Base-by-base conservation (phyloP, 495 filamentous ascomycete genomes). In the Friedmanniomyces simplex region DNA sequence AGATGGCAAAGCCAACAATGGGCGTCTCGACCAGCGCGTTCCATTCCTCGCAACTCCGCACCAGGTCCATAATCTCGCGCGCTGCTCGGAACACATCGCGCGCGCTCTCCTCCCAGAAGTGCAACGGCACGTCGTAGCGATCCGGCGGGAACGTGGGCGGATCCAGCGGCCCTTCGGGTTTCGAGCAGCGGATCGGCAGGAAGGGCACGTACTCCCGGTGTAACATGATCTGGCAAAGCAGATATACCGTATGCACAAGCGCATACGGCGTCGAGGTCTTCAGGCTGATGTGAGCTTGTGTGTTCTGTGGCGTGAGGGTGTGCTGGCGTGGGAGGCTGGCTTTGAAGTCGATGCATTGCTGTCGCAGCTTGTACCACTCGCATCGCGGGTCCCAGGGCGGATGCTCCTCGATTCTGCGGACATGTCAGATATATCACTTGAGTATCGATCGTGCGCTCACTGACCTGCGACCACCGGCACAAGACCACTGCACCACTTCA, bases 191-290 rank as follows among this genome's bases (percentile, higher is more conserved):
- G 20, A 90, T 68, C 8, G 89, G 86, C 16, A 95, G 77, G 66
- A 91, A 93, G 0, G 88, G 87, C 26, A 94, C 77, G 65, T 88
- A 91, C 63, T 89, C 83, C 57, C 88, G 79, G 68, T 93, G 85
- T 22, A 94, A 76, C 65, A 88, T 82, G 53, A 95, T 88, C 36
- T 80, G 75, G 57, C 85, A 91, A 7, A 94, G 73, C 32, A 84
- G 83, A 61, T 85, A 84, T 5, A 88, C 81, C 59, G 86, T 83
- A 63, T 95, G 89, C 69, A 93, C 76, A 21, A 89, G 76, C 4
- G 84, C 84, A 62, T 88, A 95, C 1, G 82, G 76, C 34, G 85
- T 85, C 16, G 86, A 81, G 1, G 81, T 86, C 60, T 83, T 82
- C 62, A 85, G 82, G 59, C 82, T 85, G 66, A 89, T 86, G 65